Conservation (phyloP, 1,139 yeast species). For the Sporopachydermia cereana region DNA sequence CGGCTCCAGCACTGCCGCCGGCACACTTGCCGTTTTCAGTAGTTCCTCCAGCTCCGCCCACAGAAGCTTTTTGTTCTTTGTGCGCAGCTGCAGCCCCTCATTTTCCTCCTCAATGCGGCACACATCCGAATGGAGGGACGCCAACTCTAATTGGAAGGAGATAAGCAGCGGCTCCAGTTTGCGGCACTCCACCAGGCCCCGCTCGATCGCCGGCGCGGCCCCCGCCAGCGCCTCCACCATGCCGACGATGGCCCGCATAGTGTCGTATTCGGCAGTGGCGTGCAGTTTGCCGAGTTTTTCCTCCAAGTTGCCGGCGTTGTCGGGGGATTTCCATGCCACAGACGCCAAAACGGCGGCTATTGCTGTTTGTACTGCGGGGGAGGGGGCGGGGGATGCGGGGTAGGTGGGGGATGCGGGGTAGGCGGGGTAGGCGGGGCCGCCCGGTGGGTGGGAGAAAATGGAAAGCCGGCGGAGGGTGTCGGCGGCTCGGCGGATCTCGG, state of each 20-base stretch:
- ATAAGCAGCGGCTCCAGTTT: conserved; percentile 45
- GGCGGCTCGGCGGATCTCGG: not conserved
- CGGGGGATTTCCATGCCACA: conserved; percentile 19
- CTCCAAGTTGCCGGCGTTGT: conserved; percentile 46
- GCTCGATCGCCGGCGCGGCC: conserved; percentile 30
- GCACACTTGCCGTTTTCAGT: conserved; percentile 56
- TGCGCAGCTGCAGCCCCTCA: conserved; percentile 73
- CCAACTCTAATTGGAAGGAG: conserved; percentile 44
- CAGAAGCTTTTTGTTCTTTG: conserved; percentile 66
- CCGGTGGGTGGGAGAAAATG: not conserved
- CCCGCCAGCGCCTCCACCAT: conserved; percentile 33
- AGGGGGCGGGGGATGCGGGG: not conserved
- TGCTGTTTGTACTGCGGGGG: not conserved
- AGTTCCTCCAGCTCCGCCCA: conserved; percentile 61
- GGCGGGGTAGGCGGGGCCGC: not conserved
- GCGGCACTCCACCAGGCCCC: conserved; percentile 52
- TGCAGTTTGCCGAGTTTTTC: conserved; percentile 44
- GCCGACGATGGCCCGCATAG: conserved; percentile 36
- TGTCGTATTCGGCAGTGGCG: conserved; percentile 36
- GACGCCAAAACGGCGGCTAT: not conserved
- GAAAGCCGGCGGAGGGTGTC: not conserved
- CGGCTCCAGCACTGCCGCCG: conserved; percentile 39
- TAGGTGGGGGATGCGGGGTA: no score
- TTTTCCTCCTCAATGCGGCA: conserved; percentile 64
- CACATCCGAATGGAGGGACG: conserved; percentile 55